Evolutionary conservation across 345 rosid genomes (phyloP).

Genomic region (Hibiscus tridactylites): DNA sequence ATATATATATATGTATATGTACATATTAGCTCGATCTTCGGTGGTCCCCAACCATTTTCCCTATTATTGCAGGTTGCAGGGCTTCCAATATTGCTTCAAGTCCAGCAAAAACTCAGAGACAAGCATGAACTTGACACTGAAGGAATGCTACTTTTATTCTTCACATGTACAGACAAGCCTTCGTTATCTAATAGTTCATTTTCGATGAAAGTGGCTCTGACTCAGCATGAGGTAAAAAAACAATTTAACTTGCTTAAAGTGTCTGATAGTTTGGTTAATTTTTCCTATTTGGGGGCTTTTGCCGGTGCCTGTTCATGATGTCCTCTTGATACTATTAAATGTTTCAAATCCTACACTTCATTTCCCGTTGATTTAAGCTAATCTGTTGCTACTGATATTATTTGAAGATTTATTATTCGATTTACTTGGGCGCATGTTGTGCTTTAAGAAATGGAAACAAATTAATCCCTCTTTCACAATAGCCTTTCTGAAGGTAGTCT

Average conservation of each 20-base stretch:
- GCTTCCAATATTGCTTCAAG: too few species aligned
- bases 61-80: slow-evolving; percentile 16
- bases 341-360: slow-evolving; percentile 2
- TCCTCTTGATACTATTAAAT: neutral
- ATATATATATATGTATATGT: too few species aligned
- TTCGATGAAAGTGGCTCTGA: neutral
- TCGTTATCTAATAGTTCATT: neutral
- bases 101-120: neutral
- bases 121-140: slow-evolving; percentile 11
- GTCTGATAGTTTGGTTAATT: neutral
- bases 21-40: neutral
- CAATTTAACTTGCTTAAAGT: neutral
- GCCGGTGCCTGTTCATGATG: slow-evolving; percentile 4
- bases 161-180: neutral
- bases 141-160: slow-evolving; percentile 4
- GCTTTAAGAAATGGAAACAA: neutral
- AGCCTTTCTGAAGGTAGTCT: neutral
- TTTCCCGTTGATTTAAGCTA: slow-evolving; percentile 5
- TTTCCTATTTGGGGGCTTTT: neutral
- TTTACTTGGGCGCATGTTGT: neutral
- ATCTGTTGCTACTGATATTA: neutral
- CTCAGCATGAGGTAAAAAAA: neutral
- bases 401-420: neutral
- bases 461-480: neutral
- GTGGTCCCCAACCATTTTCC: neutral